Conservation (phyloP, 768 basidiomycete species). For the Gyrodon lividus region DNA sequence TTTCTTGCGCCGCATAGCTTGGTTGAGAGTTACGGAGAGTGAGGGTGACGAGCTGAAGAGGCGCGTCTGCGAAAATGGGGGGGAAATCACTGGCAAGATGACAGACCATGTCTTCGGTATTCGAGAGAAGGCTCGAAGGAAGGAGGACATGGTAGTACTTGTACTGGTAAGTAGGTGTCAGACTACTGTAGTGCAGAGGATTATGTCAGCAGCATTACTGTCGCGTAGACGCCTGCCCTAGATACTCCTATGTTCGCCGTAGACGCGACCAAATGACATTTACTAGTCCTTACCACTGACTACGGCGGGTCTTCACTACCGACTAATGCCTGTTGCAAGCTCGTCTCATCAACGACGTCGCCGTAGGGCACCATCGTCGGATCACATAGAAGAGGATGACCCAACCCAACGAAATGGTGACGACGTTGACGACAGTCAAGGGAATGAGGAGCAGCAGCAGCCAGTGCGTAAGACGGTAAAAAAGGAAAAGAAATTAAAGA, state of each 20-base stretch:
- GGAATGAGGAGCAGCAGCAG: constrained; percentile 41
- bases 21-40: constrained; percentile 75
- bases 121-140: constrained; percentile 17
- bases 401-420: constrained; percentile 39
- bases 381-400: constrained; percentile 55
- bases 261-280: constrained; percentile 10
- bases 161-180: not conserved
- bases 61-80: constrained; percentile 35
- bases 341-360: constrained; percentile 40
- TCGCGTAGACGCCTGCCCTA: constrained; percentile 34
- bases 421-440: constrained; percentile 38
- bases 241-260: constrained; percentile 17
- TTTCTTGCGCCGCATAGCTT: constrained; percentile 79
- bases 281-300: too few species aligned
- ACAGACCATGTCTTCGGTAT: constrained; percentile 23
- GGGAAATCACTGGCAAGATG: not conserved
- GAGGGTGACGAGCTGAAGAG: constrained; percentile 63
- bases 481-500: constrained; percentile 33
- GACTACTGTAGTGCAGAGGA: not conserved
- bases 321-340: constrained; percentile 33
- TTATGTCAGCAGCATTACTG: constrained; percentile 6
- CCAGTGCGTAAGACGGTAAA: constrained; percentile 33
- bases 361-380: constrained; percentile 51
- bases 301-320: too few species aligned
- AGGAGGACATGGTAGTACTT: constrained; percentile 27